Base-by-base conservation (phyloP, 306 rosid genomes). In the Hippophae tibetana region DNA sequence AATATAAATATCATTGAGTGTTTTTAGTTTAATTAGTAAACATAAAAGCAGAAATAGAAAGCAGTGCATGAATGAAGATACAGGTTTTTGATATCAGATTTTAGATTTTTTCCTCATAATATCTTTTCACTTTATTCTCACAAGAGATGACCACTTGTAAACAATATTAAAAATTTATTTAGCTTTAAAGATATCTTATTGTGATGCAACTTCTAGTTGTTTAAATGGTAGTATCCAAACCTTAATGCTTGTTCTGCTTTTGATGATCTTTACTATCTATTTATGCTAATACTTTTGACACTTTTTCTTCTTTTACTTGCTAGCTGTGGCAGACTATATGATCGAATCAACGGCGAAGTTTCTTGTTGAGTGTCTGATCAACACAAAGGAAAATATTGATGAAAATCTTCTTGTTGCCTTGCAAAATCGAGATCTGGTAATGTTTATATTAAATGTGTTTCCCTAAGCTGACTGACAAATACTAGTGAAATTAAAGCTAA, bases 321-420 rank as follows among this genome's bases (percentile, higher is more conserved):
- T 58, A n/a, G 43, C 59, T 63, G 64, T 57, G 62, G 67, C 81
- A 76, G 82, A 62, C 53, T 70, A 73, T 64, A 44, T 51, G 45
- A 74, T 79, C 52, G 82, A 84, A 51, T 67, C 76, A 46, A 67
- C 85, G 73, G 82, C 66, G 70, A 83, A 82, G 78, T 64, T 69
- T 61, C 80, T 89, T 46, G 87, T 58, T 64, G 87, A 82, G 52
- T 78, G 72, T 13, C 54, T 86, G 82, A 52, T 80, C 57, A 86
- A 81, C 55, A 58, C 81, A 48, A 86, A 86, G 78, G 95, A 89
- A 78, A 86, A 89, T 63, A 72, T 89, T 63, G 84, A 84, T 64
- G 86, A 77, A 42, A 82, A 77, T 69, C 62, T 84, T 58, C 60
- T 75, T 69, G 80, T 78, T 67, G 82, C 87, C 72, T 79, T 72